Percentiles rank a stretch among this genome's conserved stretches.
Evolutionary conservation across 2,329 filamentous ascomycete species (phyloP).

Genomic region (Chaetomiaceae sp.): DNA sequence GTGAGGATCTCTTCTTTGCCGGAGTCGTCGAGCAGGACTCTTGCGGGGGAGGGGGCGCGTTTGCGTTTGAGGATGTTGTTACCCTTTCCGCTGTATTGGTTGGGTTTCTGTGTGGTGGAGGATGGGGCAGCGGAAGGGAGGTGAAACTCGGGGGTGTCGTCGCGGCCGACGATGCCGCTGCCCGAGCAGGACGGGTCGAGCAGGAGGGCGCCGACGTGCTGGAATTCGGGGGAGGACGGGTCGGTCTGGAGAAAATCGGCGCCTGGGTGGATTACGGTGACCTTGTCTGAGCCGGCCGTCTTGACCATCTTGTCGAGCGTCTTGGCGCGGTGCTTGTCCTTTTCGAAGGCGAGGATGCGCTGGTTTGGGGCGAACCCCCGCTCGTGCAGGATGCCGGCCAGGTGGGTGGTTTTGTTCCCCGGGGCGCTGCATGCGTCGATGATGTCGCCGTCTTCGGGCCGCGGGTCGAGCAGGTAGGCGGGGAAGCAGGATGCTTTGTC

Average conservation of each 20-base stretch:
- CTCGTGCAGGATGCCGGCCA: constrained; percentile 67
- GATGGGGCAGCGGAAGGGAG: constrained; percentile 41
- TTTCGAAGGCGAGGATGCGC: constrained; percentile 74
- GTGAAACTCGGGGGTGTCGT: constrained; percentile 67
- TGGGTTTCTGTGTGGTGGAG: background rate
- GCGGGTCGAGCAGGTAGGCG: constrained; percentile 75
- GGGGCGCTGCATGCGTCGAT: constrained; percentile 94
- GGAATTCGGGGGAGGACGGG: constrained; percentile 57
- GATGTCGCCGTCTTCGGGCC: constrained; percentile 64
- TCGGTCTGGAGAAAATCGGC: constrained; percentile 80
- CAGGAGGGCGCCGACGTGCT: constrained; percentile 72
- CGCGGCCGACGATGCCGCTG: constrained; percentile 86
- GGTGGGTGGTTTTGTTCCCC: constrained; percentile 94
- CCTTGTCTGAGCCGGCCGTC: constrained; percentile 63
- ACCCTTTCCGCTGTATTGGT: no score
- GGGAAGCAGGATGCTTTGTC: constrained; percentile 98
- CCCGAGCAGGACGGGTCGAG: constrained; percentile 95
- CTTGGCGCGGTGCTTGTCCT: constrained; percentile 64
- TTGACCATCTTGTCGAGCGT: constrained; percentile 82
- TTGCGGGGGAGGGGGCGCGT: background rate
- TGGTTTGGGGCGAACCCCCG: constrained; percentile 33
- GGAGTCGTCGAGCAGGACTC: constrained; percentile 44
- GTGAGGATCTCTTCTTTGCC: constrained; percentile 48
- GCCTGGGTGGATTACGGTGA: constrained; percentile 65
- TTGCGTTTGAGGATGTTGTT: constrained; percentile 18